Conservation (phyloP, 148 eudicot genomes). For the Tetragonia tetragonoides region DNA sequence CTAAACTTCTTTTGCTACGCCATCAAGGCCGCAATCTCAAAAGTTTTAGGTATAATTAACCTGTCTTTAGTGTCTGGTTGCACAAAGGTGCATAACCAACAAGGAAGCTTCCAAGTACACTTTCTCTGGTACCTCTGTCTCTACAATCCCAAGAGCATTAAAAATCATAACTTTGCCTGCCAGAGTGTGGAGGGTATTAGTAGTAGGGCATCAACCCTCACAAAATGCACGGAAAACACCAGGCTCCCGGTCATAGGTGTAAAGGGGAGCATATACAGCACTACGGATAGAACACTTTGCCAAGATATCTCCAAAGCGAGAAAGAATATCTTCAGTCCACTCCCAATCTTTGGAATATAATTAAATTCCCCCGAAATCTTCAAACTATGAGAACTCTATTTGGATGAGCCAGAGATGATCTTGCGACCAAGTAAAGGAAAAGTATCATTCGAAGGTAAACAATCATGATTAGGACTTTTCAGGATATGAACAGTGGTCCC, state of each 20-base stretch:
- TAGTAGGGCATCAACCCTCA: background rate
- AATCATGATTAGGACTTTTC: too few relatives aligned
- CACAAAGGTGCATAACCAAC: background rate
- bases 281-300: too few relatives aligned
- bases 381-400: background rate
- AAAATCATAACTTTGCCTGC: background rate
- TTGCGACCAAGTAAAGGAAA: too few relatives aligned
- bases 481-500: too few relatives aligned
- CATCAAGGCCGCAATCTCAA: background rate
- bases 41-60: background rate
- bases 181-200: background rate
- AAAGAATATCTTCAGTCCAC: constrained; percentile 2
- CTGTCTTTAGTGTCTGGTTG: too few relatives aligned
- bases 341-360: background rate
- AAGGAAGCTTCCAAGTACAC: background rate
- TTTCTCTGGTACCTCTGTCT: too few relatives aligned
- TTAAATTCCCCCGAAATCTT: background rate
- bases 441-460: too few relatives aligned
- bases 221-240: background rate
- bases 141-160: background rate
- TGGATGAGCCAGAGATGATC: background rate
- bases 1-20: background rate
- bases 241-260: background rate
- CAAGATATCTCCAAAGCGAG: background rate
- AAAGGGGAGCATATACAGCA: background rate